These are phyloP conservation scores for Aphanocladium album DNA, from an alignment of 2,329 filamentous ascomycete genomes.

Conservation along the genomic window DNA sequence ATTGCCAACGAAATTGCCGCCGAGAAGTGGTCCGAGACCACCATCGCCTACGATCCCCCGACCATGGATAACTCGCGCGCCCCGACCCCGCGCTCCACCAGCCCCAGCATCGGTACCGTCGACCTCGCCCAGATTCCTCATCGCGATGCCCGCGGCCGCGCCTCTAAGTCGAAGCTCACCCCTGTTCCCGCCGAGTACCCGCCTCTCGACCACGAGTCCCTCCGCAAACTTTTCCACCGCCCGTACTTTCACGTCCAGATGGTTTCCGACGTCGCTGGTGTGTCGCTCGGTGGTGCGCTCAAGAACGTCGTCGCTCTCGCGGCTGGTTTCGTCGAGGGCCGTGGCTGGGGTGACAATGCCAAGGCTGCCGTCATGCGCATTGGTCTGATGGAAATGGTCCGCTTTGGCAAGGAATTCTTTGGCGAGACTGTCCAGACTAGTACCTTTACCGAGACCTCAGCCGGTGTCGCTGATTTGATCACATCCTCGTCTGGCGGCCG, in stretches of 20 bases:
- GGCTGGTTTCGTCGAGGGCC: slow-evolving; percentile 89
- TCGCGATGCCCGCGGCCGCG: slow-evolving; percentile 62
- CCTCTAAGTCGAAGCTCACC: slow-evolving; percentile 64
- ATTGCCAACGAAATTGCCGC: slow-evolving; percentile 91
- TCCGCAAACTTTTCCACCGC: slow-evolving; percentile 85
- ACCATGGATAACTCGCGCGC: slow-evolving; percentile 73
- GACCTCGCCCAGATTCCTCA: slow-evolving; percentile 50
- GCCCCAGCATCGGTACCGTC: slow-evolving; percentile 45
- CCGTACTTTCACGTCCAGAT: slow-evolving; percentile 97
- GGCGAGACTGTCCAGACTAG: slow-evolving; percentile 69
- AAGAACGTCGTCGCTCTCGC: slow-evolving; percentile 97
- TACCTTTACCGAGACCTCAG: slow-evolving; percentile 96
- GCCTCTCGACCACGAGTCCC: slow-evolving; percentile 75
- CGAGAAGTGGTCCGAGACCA: slow-evolving; percentile 97
- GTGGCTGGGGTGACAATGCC: slow-evolving; percentile 97
- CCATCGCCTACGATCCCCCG: slow-evolving; percentile 91
- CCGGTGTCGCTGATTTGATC: slow-evolving; percentile 91
- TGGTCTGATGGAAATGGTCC: slow-evolving; percentile 92
- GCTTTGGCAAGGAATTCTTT: slow-evolving; percentile 93
- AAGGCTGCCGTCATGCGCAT: slow-evolving; percentile 99
- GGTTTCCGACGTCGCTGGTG: slow-evolving; percentile 91
- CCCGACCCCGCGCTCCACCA: slow-evolving; percentile 47
- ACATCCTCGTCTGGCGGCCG: slow-evolving; percentile 88
- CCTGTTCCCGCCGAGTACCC: slow-evolving; percentile 79
- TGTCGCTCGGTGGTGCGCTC: slow-evolving; percentile 87